A percentile compares a stretch with the other conserved stretches of the same genome.
Evolutionary conservation across 1,139 yeast species (phyloP).

Genomic region (Debaryomyces subglobosus): DNA sequence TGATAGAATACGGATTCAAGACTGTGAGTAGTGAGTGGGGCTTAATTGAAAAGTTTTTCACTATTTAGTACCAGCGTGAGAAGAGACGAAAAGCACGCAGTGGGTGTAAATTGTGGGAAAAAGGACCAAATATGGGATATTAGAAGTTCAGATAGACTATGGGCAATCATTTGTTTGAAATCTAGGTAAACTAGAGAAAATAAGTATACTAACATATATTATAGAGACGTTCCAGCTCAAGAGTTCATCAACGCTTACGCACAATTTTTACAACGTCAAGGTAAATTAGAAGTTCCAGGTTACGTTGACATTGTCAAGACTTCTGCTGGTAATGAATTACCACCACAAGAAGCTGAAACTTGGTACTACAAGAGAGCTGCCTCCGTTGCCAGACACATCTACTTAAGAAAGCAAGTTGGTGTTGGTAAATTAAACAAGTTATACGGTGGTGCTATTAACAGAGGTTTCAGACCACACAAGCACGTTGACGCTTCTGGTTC

Average conservation of each 20-base stretch:
- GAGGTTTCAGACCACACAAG: conserved; percentile 99
- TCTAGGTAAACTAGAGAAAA: conserved; percentile 5
- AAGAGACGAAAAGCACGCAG: not conserved
- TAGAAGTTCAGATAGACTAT: not conserved
- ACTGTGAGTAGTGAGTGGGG: not conserved
- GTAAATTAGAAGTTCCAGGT: conserved; percentile 99
- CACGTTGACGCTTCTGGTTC: conserved; percentile 99
- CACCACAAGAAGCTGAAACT: conserved; percentile 99
- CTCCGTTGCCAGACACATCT: conserved; percentile 99
- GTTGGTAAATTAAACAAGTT: conserved; percentile 98
- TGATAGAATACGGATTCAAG: not conserved
- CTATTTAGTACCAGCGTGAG: not conserved
- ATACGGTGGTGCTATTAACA: conserved; percentile 99
- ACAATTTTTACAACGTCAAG: conserved; percentile 99
- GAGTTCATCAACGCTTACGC: conserved; percentile 99
- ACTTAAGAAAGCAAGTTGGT: conserved; percentile 99
- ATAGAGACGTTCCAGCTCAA: conserved; percentile 99
- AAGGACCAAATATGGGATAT: not conserved
- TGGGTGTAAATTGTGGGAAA: not conserved
- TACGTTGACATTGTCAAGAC: conserved; percentile 99
- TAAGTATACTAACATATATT: conserved; percentile 37
- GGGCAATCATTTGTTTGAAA: conserved; percentile 1
- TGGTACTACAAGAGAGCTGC: conserved; percentile 99
- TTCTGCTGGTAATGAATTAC: conserved; percentile 98
- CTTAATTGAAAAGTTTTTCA: conserved; percentile 1